Evolutionary conservation across 768 basidiomycete genomes (phyloP), one percentile per base, ranked within the genome.

Genomic region (Calocera viscosa): DNA sequence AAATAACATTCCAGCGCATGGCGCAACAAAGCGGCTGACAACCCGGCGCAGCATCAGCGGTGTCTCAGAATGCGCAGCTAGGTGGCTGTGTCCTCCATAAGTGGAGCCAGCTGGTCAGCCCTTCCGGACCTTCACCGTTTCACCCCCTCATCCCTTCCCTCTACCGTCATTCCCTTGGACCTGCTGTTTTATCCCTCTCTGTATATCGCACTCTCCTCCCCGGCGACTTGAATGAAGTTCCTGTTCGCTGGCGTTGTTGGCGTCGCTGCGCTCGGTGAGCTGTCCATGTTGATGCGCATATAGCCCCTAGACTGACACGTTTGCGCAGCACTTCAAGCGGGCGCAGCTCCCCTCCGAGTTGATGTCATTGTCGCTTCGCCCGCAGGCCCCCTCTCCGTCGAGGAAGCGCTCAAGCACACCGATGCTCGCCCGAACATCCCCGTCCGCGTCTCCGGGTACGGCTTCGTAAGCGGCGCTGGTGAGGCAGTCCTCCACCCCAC

Each of bases 261-360:
- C 53, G 53, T 60, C 24, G 53, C 53, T 60, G 53, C 53, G 53
- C 53, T 60, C 22, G 53, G 53, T 60, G 30, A 26, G 53, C 8
- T 60, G 14, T 10, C 53, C 2, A 60, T 32, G 53, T 16, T 19
- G 43, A 24, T 19, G 8, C 19, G 24, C 30, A 60, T 60, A 26
- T 60, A 60, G 14, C 30, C 7, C 2, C 30, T 47, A 19, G 5
- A 32, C 26, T 26, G 53, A 60, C 24, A 11, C 30, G 11, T 32
- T 30, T 32, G n/a, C 19, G 53, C 30, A 60, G 53, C 53, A 26
- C 30, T 60, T 26, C 53, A 32, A 16, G 53, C 53, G 30, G 30
- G 53, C 53, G 53, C 53, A 60, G 53, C 53, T 2, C 53, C 53
- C 30, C 53, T 60, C 14, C 53, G 53, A 60, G 53, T 60, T 60